Evolutionary conservation across 106 monocot species (phyloP).

Genomic region (Posidonia australis): DNA sequence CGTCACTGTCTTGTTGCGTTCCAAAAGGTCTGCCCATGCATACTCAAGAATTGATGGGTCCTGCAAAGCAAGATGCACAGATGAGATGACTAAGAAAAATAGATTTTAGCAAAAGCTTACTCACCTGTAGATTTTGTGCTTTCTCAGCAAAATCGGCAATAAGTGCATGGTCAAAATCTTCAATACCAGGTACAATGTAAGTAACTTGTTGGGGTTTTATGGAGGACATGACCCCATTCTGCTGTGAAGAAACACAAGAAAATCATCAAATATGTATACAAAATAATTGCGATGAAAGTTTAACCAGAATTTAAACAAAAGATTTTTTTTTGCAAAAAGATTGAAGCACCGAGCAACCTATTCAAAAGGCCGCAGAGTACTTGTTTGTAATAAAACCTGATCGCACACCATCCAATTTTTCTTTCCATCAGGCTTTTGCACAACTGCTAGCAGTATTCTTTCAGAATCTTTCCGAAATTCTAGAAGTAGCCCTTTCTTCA

Average conservation of each 20-base stretch:
- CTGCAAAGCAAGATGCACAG: conserved; percentile 22
- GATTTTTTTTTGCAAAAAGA: neutral
- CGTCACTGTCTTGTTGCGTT: conserved; percentile 58
- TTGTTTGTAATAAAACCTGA: conserved; percentile 71
- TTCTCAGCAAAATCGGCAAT: conserved; percentile 62
- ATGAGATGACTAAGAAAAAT: conserved; percentile 2
- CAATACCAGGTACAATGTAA: conserved; percentile 73
- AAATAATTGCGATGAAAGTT: neutral
- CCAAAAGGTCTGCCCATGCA: conserved; percentile 88
- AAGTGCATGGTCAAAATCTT: conserved; percentile 47
- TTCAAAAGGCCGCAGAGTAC: conserved; percentile 30
- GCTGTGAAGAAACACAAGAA: conserved; percentile 14
- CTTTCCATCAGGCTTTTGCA: conserved; percentile 92
- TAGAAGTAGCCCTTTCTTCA: conserved; percentile 78
- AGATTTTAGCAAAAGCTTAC: conserved; percentile 6
- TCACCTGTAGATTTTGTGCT: conserved; percentile 68
- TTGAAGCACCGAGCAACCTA: conserved; percentile 29
- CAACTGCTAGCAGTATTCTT: conserved; percentile 68
- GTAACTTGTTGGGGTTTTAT: conserved; percentile 92
- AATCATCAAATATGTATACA: neutral
- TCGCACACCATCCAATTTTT: conserved; percentile 97
- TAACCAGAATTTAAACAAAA: neutral
- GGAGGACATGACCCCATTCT: conserved; percentile 80
- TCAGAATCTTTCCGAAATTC: conserved; percentile 92
- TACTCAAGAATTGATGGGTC: conserved; percentile 82